Evolutionary conservation across 2,329 filamentous ascomycete genomes (phyloP), one percentile per base, ranked within the genome.

Genomic region (Xylariomycetidae sp.): DNA sequence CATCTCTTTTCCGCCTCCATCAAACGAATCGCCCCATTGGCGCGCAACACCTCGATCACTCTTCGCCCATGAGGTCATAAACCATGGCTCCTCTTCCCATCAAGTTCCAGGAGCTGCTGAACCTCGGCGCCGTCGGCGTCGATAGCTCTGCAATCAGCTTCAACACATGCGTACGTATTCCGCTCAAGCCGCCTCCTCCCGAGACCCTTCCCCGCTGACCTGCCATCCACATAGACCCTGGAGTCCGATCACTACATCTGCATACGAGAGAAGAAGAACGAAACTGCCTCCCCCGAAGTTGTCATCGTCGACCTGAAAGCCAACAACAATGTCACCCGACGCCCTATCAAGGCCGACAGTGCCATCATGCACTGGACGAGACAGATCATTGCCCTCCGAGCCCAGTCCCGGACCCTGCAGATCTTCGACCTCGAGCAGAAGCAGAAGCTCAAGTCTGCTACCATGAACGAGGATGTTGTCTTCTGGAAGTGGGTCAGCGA

Each of bases 401-500:
- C 92, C 30, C 87, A 95, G 62, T 84, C 83, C 44, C 78, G 88
- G 58, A 98, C 92, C 48, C 76, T 98, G 42, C 93, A 98, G 69
- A 94, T 98, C 60, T 98, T 98, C 65, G 90, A 98, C 61, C 76
- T 98, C 40, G 81, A 79, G 51, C 77, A 82, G 53, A 98, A 96
- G 72, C 78, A 83, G 63, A 96, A 95, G 74, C 76, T 98, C 54
- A 96, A 96, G 75, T 95, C 90, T 25, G 82, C 89, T 39, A 87
- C 84, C 34, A 95, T 96, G 85, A 87, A 83, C 54, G 92, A 96
- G 62, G 92, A 98, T 64, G 87, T 98, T 33, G 83, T 92, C 42
- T 98, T 94, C 73, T 98, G 92, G 93, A 95, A 95, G 68, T 98
- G 92, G 92, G 87, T 93, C 65, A 95, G 81, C 64, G 86, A 95